A percentile compares a stretch with the other conserved stretches of the same genome.
phyloP scores from a whole-genome alignment of 768 basidiomycete species.

The Lenzites betulinus region DNA sequence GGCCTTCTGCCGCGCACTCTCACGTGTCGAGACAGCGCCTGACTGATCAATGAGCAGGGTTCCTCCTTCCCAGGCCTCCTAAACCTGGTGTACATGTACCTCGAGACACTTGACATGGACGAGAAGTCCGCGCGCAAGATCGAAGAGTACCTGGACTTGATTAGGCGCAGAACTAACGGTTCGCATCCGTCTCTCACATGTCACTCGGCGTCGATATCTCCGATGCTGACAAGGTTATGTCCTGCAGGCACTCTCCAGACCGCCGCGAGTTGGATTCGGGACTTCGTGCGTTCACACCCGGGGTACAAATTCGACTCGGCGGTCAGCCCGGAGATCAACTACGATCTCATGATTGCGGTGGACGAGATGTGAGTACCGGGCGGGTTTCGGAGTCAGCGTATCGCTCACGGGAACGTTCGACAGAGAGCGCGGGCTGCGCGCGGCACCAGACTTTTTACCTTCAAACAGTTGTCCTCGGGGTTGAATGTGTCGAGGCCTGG shows the following conservation, averaged over 20 bases:
- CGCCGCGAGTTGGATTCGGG: constrained; percentile 90
- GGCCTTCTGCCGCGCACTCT: neutral
- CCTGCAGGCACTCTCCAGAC: constrained; percentile 56
- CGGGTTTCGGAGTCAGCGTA: too few relatives aligned
- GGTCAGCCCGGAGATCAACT: constrained; percentile 89
- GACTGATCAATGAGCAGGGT: constrained; percentile 43
- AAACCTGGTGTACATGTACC: constrained; percentile 78
- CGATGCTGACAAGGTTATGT: constrained; percentile 46
- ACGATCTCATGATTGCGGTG: constrained; percentile 85
- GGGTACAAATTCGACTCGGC: constrained; percentile 93
- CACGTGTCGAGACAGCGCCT: neutral
- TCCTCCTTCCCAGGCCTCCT: constrained; percentile 77
- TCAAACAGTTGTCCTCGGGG: neutral
- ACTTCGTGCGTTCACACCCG: constrained; percentile 89
- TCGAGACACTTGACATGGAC: constrained; percentile 83
- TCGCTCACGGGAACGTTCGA: too few relatives aligned
- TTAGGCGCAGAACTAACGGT: constrained; percentile 79
- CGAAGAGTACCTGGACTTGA: constrained; percentile 75
- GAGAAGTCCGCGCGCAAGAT: constrained; percentile 60
- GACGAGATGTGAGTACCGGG: constrained; percentile 80
- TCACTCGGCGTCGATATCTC: neutral
- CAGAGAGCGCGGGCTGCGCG: constrained; percentile 70
- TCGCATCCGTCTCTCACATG: neutral
- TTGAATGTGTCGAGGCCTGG: neutral
- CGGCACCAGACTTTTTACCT: constrained; percentile 64